Conservation (phyloP, 2,329 filamentous ascomycete species). For the Dothistroma septosporum region DNA sequence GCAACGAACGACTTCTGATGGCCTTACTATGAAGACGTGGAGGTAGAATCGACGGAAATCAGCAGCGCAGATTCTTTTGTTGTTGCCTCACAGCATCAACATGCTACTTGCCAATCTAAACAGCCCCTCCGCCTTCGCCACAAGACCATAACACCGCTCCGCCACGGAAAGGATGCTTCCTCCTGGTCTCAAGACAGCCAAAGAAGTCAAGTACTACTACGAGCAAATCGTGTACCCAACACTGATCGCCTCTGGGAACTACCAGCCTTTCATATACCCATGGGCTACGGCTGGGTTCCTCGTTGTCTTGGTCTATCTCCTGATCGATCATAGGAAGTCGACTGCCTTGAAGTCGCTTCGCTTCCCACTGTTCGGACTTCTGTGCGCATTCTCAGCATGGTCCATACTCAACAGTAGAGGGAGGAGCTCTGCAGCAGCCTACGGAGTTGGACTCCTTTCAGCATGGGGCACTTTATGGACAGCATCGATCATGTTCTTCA, state of each 20-base stretch:
- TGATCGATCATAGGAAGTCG: constrained; percentile 47
- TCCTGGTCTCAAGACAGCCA: constrained; percentile 25
- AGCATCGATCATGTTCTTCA: constrained; percentile 50
- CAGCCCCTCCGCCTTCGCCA: background rate
- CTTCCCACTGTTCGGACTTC: constrained; percentile 44
- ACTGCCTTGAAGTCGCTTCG: constrained; percentile 40
- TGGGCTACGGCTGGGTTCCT: constrained; percentile 39
- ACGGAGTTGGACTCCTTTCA: constrained; percentile 53
- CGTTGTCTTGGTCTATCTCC: constrained; percentile 47
- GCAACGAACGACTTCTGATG: background rate
- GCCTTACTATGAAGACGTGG: background rate
- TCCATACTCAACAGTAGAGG: constrained; percentile 45
- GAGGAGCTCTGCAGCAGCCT: constrained; percentile 49
- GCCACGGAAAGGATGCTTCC: constrained; percentile 24
- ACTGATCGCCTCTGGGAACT: constrained; percentile 38
- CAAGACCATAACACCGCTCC: background rate
- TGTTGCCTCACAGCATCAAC: background rate
- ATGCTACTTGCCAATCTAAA: background rate
- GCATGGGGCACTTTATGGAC: constrained; percentile 55
- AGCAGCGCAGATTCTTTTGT: background rate
- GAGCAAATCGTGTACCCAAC: constrained; percentile 38
- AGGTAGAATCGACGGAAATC: background rate
- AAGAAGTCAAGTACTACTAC: constrained; percentile 33
- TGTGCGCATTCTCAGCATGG: constrained; percentile 43
- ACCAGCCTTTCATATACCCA: constrained; percentile 44